phyloP scores from a whole-genome alignment of 441 rosid genomes.

The Caryocar brasiliense region DNA sequence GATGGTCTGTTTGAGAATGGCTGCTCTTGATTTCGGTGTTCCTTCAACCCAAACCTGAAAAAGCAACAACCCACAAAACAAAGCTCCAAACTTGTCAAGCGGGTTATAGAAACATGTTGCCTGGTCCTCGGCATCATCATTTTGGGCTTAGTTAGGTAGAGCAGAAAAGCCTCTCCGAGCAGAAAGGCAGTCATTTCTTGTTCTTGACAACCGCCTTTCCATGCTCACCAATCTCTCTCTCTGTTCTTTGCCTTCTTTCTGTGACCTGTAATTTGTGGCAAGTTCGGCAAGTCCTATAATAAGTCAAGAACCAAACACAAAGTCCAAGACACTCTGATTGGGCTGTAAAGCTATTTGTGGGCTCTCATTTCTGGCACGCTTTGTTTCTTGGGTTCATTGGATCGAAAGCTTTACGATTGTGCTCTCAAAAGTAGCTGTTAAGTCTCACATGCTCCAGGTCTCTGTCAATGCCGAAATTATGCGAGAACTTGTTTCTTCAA shows the following conservation, averaged over 20 bases:
- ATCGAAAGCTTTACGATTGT: too few species aligned
- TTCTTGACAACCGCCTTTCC: constrained; percentile 24
- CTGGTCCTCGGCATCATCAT: constrained; percentile 54
- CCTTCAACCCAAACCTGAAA: constrained; percentile 83
- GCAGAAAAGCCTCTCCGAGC: constrained; percentile 49
- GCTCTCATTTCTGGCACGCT: too few species aligned
- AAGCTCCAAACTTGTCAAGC: neutral
- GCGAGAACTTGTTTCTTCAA: too few species aligned
- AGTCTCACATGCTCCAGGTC: too few species aligned
- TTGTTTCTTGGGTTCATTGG: too few species aligned
- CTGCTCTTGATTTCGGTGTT: constrained; percentile 82
- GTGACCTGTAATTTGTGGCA: neutral
- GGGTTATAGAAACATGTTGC: constrained; percentile 14
- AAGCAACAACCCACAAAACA: neutral
- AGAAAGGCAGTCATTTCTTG: constrained; percentile 27
- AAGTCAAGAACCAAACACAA: too few species aligned
- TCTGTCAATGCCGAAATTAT: too few species aligned
- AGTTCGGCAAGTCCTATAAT: too few species aligned
- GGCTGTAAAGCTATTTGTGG: too few species aligned
- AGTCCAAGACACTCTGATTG: too few species aligned
- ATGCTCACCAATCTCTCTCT: constrained; percentile 58
- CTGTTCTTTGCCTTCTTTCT: constrained; percentile 6
- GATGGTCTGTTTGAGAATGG: constrained; percentile 65
- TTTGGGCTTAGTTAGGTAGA: constrained; percentile 40
- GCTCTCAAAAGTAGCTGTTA: too few species aligned